A percentile compares a stretch with the other conserved stretches of the same genome.
Conservation (phyloP, 148 eudicot genomes). For the Spergularia bocconei region DNA sequence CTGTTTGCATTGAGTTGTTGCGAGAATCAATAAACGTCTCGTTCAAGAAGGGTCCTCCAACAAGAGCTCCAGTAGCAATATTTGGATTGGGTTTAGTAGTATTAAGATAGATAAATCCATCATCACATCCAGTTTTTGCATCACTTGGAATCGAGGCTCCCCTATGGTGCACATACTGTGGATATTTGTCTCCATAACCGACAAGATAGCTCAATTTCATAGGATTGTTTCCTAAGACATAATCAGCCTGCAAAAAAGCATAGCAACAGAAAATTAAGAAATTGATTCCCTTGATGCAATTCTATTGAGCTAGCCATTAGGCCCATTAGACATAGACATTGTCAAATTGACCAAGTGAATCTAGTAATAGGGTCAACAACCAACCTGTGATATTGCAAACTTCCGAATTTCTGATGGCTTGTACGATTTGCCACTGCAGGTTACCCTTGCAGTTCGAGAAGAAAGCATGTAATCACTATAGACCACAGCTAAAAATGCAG, state of each 20-base stretch:
- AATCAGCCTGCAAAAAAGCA: constrained; percentile 53
- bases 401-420: constrained; percentile 65
- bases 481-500: constrained; percentile 78
- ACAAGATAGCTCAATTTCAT: constrained; percentile 79
- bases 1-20: constrained; percentile 83
- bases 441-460: constrained; percentile 49
- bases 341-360: not conserved
- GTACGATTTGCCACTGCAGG: constrained; percentile 53
- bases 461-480: constrained; percentile 93
- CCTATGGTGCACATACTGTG: constrained; percentile 78
- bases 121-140: constrained; percentile 49
- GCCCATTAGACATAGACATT: not conserved
- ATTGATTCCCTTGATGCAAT: not conserved
- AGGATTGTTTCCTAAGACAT: constrained; percentile 80
- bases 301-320: not conserved
- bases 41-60: constrained; percentile 77
- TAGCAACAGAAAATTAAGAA: not conserved
- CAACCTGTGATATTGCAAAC: constrained; percentile 83
- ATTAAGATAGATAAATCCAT: constrained; percentile 62
- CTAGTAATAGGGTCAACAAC: not conserved
- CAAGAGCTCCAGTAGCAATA: constrained; percentile 73
- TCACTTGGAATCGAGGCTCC: constrained; percentile 87
- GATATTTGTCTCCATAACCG: constrained; percentile 81
- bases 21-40: constrained; percentile 65
- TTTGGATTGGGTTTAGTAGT: constrained; percentile 73